Percentiles rank a stretch among this genome's conserved stretches.
These are phyloP conservation scores for Phialophora macrospora DNA, from an alignment of 2,329 filamentous ascomycete species.

Conservation along the genomic window DNA sequence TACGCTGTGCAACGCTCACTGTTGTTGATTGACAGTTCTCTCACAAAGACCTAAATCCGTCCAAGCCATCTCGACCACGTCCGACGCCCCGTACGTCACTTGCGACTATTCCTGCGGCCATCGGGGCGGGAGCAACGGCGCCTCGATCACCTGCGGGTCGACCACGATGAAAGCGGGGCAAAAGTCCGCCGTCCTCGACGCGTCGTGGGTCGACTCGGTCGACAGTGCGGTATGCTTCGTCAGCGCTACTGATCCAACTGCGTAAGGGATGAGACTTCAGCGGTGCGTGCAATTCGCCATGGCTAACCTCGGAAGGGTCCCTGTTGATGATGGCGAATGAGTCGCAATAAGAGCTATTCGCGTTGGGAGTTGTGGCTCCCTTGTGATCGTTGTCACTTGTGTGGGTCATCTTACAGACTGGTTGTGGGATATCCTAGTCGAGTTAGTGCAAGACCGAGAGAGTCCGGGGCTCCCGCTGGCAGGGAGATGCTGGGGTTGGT, in stretches of 20 bases:
- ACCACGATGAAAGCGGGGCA: slow-evolving; percentile 12
- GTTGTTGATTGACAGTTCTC: neutral
- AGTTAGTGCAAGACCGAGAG: too few relatives aligned
- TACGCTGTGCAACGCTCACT: neutral
- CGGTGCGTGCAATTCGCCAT: neutral
- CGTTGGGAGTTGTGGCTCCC: too few relatives aligned
- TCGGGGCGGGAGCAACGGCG: neutral
- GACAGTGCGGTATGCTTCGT: slow-evolving; percentile 5
- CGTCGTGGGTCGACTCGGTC: slow-evolving; percentile 15
- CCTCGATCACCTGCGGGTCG: slow-evolving; percentile 3
- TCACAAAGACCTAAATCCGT: slow-evolving; percentile 1
- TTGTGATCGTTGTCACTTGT: too few relatives aligned
- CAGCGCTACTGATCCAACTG: slow-evolving; percentile 16
- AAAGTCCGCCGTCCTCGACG: slow-evolving; percentile 8
- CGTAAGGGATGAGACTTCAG: slow-evolving; percentile 1
- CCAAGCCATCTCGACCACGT: slow-evolving; percentile 12
- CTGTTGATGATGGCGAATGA: slow-evolving; percentile 5
- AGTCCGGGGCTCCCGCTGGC: too few relatives aligned
- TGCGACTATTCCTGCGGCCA: slow-evolving; percentile 10
- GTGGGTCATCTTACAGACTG: too few relatives aligned
- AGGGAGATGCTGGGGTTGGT: too few relatives aligned
- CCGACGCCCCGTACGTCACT: slow-evolving; percentile 10
- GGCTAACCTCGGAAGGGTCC: neutral
- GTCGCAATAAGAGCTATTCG: neutral
- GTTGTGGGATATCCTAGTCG: too few relatives aligned